Conservation (phyloP, 108 stramenopile species). For the Bacterosira constricta region DNA sequence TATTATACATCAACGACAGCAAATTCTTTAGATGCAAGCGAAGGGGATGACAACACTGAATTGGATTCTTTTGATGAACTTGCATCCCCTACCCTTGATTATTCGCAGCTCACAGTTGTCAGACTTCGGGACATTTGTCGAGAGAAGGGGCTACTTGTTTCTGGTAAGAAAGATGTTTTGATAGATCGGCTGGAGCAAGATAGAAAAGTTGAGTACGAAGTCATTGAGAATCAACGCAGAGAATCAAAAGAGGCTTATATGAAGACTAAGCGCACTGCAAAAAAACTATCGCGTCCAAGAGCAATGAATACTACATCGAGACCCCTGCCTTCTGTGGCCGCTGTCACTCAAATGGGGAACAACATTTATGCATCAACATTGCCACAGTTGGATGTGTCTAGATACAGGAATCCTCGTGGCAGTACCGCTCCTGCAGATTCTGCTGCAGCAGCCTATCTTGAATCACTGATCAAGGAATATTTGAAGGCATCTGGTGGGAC, state of each 20-base stretch:
- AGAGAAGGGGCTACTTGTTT: slow-evolving; percentile 60
- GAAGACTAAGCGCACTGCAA: background rate
- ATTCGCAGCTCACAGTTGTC: slow-evolving; percentile 52
- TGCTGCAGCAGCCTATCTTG: slow-evolving; percentile 46
- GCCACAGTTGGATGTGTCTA: slow-evolving; percentile 30
- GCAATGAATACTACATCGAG: background rate
- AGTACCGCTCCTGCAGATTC: slow-evolving; percentile 17
- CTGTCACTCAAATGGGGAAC: background rate
- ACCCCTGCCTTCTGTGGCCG: background rate
- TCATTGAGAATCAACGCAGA: slow-evolving; percentile 6
- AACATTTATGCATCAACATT: slow-evolving; percentile 42
- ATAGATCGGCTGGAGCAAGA: slow-evolving; percentile 54
- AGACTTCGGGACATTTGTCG: slow-evolving; percentile 77
- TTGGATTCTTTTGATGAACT: background rate
- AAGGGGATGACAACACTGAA: background rate
- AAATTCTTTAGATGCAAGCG: slow-evolving; percentile 20
- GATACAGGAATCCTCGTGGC: slow-evolving; percentile 4
- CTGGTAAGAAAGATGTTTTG: slow-evolving; percentile 71
- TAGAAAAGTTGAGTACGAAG: slow-evolving; percentile 32
- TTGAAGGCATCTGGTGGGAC: slow-evolving; percentile 67
- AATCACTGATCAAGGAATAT: slow-evolving; percentile 64
- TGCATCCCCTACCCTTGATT: slow-evolving; percentile 39
- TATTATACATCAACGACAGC: slow-evolving; percentile 16
- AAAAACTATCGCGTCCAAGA: background rate
- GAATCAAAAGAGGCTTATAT: background rate